Evolutionary conservation across 2,329 filamentous ascomycete genomes (phyloP).

Genomic region (Celoporthe dispersa): DNA sequence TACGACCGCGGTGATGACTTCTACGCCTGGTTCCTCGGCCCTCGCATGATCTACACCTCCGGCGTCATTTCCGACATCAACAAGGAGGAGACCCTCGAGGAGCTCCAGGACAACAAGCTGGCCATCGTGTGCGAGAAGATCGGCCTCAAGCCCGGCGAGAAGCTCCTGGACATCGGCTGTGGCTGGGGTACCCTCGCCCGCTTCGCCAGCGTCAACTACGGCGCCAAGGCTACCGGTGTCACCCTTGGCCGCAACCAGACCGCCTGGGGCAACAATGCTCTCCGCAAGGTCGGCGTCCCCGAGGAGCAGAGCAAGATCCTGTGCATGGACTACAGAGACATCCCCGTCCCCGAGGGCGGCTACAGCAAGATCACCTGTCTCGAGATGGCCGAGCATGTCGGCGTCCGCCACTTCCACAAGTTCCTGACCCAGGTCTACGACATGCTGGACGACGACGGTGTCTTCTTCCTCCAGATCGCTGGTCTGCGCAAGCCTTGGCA

Average conservation of each 20-base stretch:
- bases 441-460: constrained; percentile 95
- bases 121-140: constrained; percentile 97
- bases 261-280: constrained; percentile 90
- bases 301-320: constrained; percentile 90
- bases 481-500: constrained; percentile 95
- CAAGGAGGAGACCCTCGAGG: constrained; percentile 87
- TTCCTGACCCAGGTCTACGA: constrained; percentile 89
- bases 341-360: constrained; percentile 74
- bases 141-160: constrained; percentile 77
- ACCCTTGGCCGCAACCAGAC: constrained; percentile 97
- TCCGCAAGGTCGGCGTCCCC: constrained; percentile 79
- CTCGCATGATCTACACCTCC: constrained; percentile 98
- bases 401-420: constrained; percentile 80
- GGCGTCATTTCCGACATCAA: constrained; percentile 89
- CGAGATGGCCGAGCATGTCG: constrained; percentile 99
- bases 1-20: constrained; percentile 99
- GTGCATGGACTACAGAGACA: constrained; percentile 97
- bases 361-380: constrained; percentile 97
- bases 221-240: constrained; percentile 80
- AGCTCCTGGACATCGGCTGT: constrained; percentile 91
- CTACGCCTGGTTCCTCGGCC: constrained; percentile 97
- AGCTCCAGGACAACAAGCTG: constrained; percentile 98
- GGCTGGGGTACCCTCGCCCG: constrained; percentile 97
- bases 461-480: constrained; percentile 95
- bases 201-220: constrained; percentile 91